Evolutionary conservation across 2,329 filamentous ascomycete species (phyloP), one percentile per base, ranked within the genome.

Genomic region (Penicillium corylophilum): DNA sequence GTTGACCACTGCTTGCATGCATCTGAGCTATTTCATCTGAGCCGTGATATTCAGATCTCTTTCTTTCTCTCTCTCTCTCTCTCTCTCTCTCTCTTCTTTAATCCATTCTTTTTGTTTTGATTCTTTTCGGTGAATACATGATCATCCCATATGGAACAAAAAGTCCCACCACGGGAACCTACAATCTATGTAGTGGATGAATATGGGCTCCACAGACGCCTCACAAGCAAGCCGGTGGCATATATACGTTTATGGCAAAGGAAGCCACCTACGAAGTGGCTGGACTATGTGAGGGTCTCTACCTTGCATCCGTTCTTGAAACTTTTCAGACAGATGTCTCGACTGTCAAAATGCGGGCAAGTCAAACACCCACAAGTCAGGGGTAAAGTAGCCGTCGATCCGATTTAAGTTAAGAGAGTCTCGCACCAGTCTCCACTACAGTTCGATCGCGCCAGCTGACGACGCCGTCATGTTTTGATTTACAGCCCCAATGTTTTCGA

Each of bases 361-460:
- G 16, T 12, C 16, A n/a, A 16, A 8, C 5, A 38, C 16, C 10
- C 16, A n/a, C 7, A 13, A 31, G 24, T 50, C 46, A 53, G 48
- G 52, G 48, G 50, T 35, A 45, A 33, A 38, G 38, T 8, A 29
- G 26, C 24, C 33, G 33, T 35, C 26, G 46, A 55, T 53, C 54
- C 12, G 47, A 53, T 51, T 53, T 51, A 46, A 20, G 41, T 45
- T 41, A 42, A 42, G n/a, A n/a, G n/a, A 40, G 50, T 46, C 48
- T 47, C 50, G 44, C 42, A 48, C 36, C 48, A 18, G 44, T 49
- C 49, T 57, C 58, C 60, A 61, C 58, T 39, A 31, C 48, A 48
- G 56, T 56, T 61, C 54, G 53, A 53, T 54, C 52, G 16, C 44
- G 52, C 46, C 29, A 41, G 54, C 51, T 59, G 55, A 55, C 53